Evolutionary conservation across 1,139 yeast species (phyloP).

Genomic region (Yamadazyma membranifaciens): DNA sequence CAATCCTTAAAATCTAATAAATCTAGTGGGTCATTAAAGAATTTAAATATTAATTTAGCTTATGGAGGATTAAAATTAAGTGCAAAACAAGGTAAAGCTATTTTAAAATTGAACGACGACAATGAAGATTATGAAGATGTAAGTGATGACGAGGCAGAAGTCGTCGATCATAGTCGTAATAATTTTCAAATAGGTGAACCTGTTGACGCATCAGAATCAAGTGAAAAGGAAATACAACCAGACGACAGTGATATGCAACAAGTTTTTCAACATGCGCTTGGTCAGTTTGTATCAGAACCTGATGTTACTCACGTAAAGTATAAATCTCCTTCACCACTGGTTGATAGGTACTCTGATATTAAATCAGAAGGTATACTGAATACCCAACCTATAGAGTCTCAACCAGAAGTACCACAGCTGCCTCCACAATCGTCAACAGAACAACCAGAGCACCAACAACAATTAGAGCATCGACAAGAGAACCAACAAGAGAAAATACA

Average conservation of each 20-base stretch:
- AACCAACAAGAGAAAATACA: background rate
- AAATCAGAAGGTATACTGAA: background rate
- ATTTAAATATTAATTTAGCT: conserved; percentile 15
- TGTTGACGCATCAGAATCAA: background rate
- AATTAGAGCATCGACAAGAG: background rate
- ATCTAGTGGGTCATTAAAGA: conserved; percentile 37
- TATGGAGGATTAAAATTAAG: conserved; percentile 37
- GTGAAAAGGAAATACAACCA: conserved; percentile 1
- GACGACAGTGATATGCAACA: conserved; percentile 11
- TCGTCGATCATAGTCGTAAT: background rate
- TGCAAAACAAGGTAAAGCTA: conserved; percentile 40
- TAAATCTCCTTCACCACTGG: background rate
- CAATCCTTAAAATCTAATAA: conserved; percentile 31
- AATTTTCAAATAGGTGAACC: background rate
- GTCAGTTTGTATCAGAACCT: conserved; percentile 8
- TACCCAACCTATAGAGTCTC: background rate
- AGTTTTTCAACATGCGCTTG: conserved; percentile 17
- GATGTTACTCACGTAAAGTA: background rate
- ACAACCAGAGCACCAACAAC: conserved; percentile 1
- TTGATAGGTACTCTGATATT: conserved; percentile 1
- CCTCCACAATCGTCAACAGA: background rate
- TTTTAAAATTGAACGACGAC: conserved; percentile 37
- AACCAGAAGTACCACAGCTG: background rate
- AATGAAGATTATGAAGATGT: conserved; percentile 34
- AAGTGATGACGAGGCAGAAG: conserved; percentile 12